Evolutionary conservation across 805 yeast species (phyloP).

Genomic region (Phaffomyces thermotolerans): DNA sequence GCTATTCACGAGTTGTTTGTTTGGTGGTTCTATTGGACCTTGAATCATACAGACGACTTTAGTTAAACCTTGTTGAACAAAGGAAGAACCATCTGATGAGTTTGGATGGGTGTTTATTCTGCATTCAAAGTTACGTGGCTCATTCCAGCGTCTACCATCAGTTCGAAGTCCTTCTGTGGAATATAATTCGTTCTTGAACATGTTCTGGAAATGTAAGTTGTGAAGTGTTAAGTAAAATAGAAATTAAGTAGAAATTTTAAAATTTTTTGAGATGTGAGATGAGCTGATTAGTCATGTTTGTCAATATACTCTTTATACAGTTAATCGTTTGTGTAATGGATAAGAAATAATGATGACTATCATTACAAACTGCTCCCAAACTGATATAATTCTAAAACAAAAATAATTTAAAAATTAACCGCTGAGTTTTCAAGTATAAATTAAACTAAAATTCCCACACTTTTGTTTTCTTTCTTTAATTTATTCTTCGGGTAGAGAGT

Average conservation of each 20-base stretch:
- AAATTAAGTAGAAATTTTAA: not conserved
- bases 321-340: no score
- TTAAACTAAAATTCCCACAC: no score
- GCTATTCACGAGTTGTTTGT: slow-evolving; percentile 43
- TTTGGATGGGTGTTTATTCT: slow-evolving; percentile 82
- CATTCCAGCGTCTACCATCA: slow-evolving; percentile 96
- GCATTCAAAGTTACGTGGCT: slow-evolving; percentile 74
- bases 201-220: slow-evolving; percentile 14
- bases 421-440: no score
- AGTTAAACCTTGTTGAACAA: slow-evolving; percentile 87
- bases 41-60: slow-evolving; percentile 77
- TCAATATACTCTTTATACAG: no score
- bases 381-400: not conserved
- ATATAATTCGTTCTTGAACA: slow-evolving; percentile 73
- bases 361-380: no score
- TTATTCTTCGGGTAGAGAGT: no score
- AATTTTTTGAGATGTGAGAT: not conserved
- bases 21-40: slow-evolving; percentile 84
- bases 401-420: not conserved
- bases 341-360: no score
- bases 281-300: not conserved
- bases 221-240: not conserved
- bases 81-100: slow-evolving; percentile 87
- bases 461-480: no score
- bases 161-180: slow-evolving; percentile 92